phyloP scores from a whole-genome alignment of 306 rosid species.

The Styphnolobium japonicum region DNA sequence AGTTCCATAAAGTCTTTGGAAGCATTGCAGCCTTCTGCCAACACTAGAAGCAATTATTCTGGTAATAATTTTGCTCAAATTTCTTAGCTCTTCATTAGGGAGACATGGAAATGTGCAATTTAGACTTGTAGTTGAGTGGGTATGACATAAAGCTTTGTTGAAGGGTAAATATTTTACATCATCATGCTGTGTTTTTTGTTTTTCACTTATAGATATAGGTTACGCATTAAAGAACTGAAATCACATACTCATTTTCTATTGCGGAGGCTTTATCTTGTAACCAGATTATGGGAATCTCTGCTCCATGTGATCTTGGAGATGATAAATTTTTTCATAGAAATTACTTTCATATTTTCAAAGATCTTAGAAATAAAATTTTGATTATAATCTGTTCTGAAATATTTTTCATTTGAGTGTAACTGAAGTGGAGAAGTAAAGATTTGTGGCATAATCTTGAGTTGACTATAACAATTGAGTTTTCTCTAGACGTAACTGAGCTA shows the following conservation, averaged over 20 bases:
- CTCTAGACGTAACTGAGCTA: background rate
- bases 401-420: background rate
- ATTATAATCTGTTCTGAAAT: conserved; percentile 3
- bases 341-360: background rate
- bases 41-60: conserved; percentile 71
- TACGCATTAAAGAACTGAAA: conserved; percentile 6
- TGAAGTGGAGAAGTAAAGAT: conserved; percentile 4
- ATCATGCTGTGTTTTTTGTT: conserved; percentile 16
- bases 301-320: conserved; percentile 1
- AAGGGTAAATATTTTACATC: conserved; percentile 13
- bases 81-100: background rate
- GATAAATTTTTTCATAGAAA: background rate
- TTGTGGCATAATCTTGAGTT: conserved; percentile 13
- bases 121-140: conserved; percentile 17
- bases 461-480: background rate
- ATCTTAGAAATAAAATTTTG: background rate
- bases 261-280: background rate
- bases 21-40: conserved; percentile 75
- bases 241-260: background rate
- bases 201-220: conserved; percentile 4
- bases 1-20: conserved; percentile 62
- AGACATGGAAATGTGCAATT: conserved; percentile 10
- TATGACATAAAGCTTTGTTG: background rate
- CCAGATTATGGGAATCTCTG: background rate
- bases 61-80: conserved; percentile 44